Base-by-base conservation (phyloP, 1,284 basidiomycete genomes). In the Papiliotrema flavescens region DNA sequence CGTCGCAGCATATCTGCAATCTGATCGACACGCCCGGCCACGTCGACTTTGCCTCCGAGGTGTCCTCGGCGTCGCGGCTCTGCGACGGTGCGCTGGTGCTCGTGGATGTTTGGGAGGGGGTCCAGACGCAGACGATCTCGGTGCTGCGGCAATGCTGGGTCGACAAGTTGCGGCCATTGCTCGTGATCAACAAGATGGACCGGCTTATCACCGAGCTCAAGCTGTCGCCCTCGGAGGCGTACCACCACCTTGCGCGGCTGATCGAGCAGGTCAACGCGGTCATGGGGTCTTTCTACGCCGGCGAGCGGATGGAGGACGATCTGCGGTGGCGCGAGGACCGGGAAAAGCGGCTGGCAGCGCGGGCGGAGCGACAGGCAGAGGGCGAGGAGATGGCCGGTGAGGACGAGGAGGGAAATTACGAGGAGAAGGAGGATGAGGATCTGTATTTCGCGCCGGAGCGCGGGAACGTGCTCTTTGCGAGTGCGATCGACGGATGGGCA, bases 1-100 rank as follows among this genome's bases (percentile, higher is more conserved):
- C 66, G 1, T 63, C 65, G 45, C 73, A 73, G 49, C 73, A 76
- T 55, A 57, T 77, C 35, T 71, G 71, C 63, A 98, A 98, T 73
- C 88, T 98, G 81, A 95, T 98, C 65, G 96, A 99, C 75, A 98
- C 96, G 0, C 96, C 96, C 2, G 96, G 96, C 2, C 96, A 99
- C 78, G 94, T 98, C 41, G 96, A 98, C 77, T 99, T 99, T 65
- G 95, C 93, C 0, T 90, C 86, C 54, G 96, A 98, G 72, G 96
- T 98, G 0, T 97, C 94, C 0, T 90, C 90, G 1, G 93, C 95
- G 11, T 90, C 91, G 9, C 81, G 95, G 44, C 75, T 99, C 26
- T 97, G 93, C 67, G 96, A 98, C 72, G 96, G 96, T 23, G 92
- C 94, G 5, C 81, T 99, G 7, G 89, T 98, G 28, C 80, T 99